These are phyloP conservation scores for Trypanosoma scelopori DNA, from an alignment of 208 protist genomes.

Conservation along the genomic window DNA sequence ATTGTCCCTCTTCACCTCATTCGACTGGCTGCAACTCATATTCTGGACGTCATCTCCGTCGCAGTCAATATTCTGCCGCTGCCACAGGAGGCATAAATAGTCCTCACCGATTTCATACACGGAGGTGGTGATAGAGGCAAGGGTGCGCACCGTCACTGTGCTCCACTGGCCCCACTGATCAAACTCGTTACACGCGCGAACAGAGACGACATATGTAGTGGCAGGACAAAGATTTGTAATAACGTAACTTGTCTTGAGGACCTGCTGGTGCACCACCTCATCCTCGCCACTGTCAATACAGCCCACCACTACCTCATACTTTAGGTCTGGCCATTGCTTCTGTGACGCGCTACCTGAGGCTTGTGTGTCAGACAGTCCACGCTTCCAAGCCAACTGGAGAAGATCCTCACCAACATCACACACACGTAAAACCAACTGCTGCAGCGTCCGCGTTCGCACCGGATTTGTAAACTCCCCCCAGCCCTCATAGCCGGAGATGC, in stretches of 20 bases:
- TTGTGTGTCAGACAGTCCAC: slow-evolving; percentile 40
- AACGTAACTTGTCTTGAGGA: slow-evolving; percentile 85
- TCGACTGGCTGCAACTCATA: neutral
- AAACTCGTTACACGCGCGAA: slow-evolving; percentile 81
- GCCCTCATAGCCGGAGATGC: slow-evolving; percentile 61
- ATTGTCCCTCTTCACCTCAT: slow-evolving; percentile 2
- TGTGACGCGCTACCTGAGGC: neutral
- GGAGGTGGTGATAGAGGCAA: slow-evolving; percentile 70
- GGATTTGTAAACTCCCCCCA: slow-evolving; percentile 84
- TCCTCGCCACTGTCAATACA: slow-evolving; percentile 83
- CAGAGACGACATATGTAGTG: slow-evolving; percentile 84
- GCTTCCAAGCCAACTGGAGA: slow-evolving; percentile 76
- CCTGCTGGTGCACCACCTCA: slow-evolving; percentile 66
- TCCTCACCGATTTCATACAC: slow-evolving; percentile 92
- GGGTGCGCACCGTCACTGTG: slow-evolving; percentile 70
- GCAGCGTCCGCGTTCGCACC: slow-evolving; percentile 68
- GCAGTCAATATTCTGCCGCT: slow-evolving; percentile 46
- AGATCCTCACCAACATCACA: slow-evolving; percentile 91
- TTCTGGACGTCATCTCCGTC: slow-evolving; percentile 15
- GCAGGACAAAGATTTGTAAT: slow-evolving; percentile 80
- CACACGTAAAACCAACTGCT: slow-evolving; percentile 66
- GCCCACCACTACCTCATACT: slow-evolving; percentile 90
- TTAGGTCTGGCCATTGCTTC: slow-evolving; percentile 57
- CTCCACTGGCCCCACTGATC: slow-evolving; percentile 90
- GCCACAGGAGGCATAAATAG: slow-evolving; percentile 90